Conservation (phyloP, 495 filamentous ascomycete genomes). For the Corynascus novoguineensis region DNA sequence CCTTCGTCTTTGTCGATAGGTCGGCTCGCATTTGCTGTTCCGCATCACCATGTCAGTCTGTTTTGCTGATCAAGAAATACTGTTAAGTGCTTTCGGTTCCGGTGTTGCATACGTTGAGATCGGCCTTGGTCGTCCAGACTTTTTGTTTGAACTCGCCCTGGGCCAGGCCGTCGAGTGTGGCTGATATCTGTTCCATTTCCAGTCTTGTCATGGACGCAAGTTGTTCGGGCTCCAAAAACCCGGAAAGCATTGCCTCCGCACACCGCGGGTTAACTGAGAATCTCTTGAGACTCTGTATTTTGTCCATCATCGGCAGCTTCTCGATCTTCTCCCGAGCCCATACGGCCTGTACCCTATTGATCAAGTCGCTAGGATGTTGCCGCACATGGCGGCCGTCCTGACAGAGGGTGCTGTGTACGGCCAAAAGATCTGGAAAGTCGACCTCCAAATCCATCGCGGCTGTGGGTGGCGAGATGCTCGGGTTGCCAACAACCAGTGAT, state of each 20-base stretch:
- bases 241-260: conserved; percentile 25
- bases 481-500: not conserved
- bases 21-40: not conserved
- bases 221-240: conserved; percentile 13
- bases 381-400: conserved; percentile 8
- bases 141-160: conserved; percentile 12
- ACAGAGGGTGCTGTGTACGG: not conserved
- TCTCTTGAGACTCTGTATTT: conserved; percentile 15
- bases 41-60: conserved; percentile 5
- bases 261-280: conserved; percentile 13
- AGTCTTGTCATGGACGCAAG: conserved; percentile 10
- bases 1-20: not conserved
- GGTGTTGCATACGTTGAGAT: conserved; percentile 18
- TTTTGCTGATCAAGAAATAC: no score
- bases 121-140: conserved; percentile 17
- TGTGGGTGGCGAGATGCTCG: not conserved
- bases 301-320: conserved; percentile 19
- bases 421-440: not conserved
- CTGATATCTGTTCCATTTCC: conserved; percentile 13
- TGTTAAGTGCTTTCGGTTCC: conserved; percentile 1
- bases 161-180: conserved; percentile 8
- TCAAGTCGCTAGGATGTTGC: not conserved
- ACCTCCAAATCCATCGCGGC: not conserved
- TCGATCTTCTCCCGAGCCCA: not conserved
- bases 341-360: not conserved